Base-by-base conservation (phyloP, 345 rosid genomes). In the Dovyalis caffra region DNA sequence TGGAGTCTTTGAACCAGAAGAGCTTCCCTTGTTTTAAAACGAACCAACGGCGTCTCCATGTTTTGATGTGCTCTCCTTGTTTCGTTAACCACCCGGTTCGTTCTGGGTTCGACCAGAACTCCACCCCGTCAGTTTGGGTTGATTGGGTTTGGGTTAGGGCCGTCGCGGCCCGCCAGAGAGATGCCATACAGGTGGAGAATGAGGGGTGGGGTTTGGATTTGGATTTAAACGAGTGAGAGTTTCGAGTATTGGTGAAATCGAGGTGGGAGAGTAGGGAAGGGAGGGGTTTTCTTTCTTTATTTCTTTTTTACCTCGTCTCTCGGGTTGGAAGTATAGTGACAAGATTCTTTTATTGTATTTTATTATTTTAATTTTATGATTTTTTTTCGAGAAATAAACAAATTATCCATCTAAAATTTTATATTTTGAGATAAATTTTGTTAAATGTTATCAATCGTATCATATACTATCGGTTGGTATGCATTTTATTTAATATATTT, bases 41-140 rank as follows among this genome's bases (percentile, higher is more conserved):
- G 89, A 89, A 89, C 97, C 94, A 89, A 5, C 94, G 87, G 71
- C 91, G 87, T 9, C 97, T 81, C 97, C 94, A 91, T 25, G 92
- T 91, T 66, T 87, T 87, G 71, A 91, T 81, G 87, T 90, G 82
- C 83, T 90, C 88, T 14, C 94, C 92, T 58, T 91, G 92, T 75
- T 90, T 88, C 18, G 84, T 86, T 31, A 91, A 81, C 97, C 92
- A 89, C 3, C 91, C 91, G 58, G 89, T 78, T 20, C 90, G 89
- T 72, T 90, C 91, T 0, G 94, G 92, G 40, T 82, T 79, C 0
- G 86, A 81, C 97, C 92, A 90, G 88, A 88, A 91, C 81, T 90
- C 86, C 10, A 90, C 73, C 69, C 85, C 83, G 70, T 79, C 85
- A 57, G 20, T 8, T 29, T 67, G 72, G 67, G 32, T 75, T 8